Evolutionary conservation across 768 basidiomycete genomes (phyloP).

Genomic region (Trametes coccinea): DNA sequence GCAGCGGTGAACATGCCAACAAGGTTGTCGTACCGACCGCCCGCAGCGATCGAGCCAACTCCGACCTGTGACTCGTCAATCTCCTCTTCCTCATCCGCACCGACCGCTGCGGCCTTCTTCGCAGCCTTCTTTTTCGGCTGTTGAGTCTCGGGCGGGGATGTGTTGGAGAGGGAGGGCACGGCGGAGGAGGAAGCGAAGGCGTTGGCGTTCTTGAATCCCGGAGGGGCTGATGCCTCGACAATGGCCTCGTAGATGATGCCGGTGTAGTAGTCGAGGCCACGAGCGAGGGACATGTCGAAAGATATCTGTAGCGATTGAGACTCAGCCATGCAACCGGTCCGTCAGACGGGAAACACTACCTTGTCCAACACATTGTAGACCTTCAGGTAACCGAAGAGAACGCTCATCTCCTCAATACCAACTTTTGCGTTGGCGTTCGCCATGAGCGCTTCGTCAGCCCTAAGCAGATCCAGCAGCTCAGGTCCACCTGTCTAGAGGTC

Average conservation of each 20-base stretch:
- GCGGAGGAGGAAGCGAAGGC: slow-evolving; percentile 43
- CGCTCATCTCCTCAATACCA: slow-evolving; percentile 84
- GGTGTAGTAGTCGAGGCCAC: slow-evolving; percentile 97
- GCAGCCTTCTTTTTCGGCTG: slow-evolving; percentile 42
- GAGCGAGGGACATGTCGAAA: slow-evolving; percentile 96
- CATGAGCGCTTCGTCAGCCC: slow-evolving; percentile 61
- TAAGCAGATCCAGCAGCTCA: slow-evolving; percentile 70
- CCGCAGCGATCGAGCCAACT: slow-evolving; percentile 99
- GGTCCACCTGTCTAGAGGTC: slow-evolving; percentile 60
- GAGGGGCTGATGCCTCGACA: slow-evolving; percentile 91
- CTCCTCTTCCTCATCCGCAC: slow-evolving; percentile 71
- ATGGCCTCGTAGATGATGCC: slow-evolving; percentile 98
- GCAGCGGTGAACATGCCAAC: slow-evolving; percentile 90
- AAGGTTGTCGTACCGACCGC: slow-evolving; percentile 94
- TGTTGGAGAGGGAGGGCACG: slow-evolving; percentile 26
- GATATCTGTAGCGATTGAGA: slow-evolving; percentile 60
- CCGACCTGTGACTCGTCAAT: slow-evolving; percentile 92
- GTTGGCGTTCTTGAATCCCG: slow-evolving; percentile 63
- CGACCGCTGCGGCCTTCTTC: slow-evolving; percentile 43
- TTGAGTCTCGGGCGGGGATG: slow-evolving; percentile 30
- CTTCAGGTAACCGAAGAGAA: slow-evolving; percentile 79
- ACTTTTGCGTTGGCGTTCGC: slow-evolving; percentile 74
- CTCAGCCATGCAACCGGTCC: neutral
- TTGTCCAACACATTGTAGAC: slow-evolving; percentile 79
- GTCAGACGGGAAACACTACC: slow-evolving; percentile 40